Conservation (phyloP, 169 alveolate genomes). For the Neospora caninum region DNA sequence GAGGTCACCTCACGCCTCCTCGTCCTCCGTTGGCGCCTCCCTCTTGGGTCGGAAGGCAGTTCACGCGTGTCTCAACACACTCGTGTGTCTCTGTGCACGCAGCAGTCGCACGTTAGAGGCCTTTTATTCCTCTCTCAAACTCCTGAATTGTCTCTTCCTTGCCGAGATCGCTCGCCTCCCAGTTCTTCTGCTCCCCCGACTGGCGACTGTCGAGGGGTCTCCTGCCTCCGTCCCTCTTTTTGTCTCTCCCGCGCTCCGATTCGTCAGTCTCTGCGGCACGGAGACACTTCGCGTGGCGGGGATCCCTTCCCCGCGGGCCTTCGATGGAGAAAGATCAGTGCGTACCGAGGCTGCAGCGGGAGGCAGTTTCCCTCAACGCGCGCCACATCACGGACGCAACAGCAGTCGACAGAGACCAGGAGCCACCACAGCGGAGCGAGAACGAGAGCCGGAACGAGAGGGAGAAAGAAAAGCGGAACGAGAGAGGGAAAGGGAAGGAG, state of each 20-base stretch:
- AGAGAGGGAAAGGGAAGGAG: too few relatives aligned
- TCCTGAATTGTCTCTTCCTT: not conserved
- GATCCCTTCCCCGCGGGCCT: not conserved
- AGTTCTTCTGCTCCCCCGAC: not conserved
- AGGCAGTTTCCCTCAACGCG: not conserved
- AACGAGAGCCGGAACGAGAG: too few relatives aligned
- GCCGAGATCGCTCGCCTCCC: not conserved
- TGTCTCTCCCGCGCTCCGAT: not conserved
- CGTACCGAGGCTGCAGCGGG: not conserved
- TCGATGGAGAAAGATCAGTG: not conserved
- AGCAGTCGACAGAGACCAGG: too few relatives aligned
- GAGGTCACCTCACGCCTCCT: too few relatives aligned
- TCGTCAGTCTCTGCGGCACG: not conserved
- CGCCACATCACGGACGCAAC: too few relatives aligned
- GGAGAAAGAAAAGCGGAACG: too few relatives aligned
- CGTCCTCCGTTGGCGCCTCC: not conserved
- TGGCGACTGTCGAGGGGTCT: not conserved
- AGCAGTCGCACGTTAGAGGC: not conserved
- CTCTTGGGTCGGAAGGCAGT: not conserved
- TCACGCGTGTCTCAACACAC: not conserved
- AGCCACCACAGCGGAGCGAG: too few relatives aligned
- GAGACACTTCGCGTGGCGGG: not conserved
- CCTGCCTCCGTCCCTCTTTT: not conserved
- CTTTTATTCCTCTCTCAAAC: not conserved
- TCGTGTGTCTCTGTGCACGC: not conserved